phyloP scores from a whole-genome alignment of 2,329 filamentous ascomycete genomes.

The Arthroderma uncinatum region DNA sequence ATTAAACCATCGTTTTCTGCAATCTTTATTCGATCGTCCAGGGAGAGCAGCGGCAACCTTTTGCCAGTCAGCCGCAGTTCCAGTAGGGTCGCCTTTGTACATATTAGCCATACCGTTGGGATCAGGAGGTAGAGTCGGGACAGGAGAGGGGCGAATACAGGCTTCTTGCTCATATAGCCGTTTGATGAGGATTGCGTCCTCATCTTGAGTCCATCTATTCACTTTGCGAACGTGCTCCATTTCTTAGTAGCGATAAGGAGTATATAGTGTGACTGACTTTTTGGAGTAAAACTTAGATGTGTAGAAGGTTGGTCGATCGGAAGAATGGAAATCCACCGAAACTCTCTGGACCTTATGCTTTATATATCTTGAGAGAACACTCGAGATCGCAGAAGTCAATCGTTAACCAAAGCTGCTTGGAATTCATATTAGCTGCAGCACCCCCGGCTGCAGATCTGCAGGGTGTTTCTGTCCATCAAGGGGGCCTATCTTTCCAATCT shows the following conservation, averaged over 20 bases:
- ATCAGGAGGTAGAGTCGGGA: background rate
- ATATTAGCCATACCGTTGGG: background rate
- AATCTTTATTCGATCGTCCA: constrained; percentile 6
- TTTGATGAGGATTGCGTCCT: constrained; percentile 4
- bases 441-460: constrained; percentile 1
- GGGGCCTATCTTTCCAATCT: background rate
- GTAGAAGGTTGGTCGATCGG: constrained; percentile 6
- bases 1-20: constrained; percentile 6
- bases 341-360: constrained; percentile 2
- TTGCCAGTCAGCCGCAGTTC: background rate
- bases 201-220: constrained; percentile 6
- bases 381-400: background rate
- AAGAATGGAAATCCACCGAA: constrained; percentile 3
- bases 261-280: background rate
- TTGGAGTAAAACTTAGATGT: background rate
- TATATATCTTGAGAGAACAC: background rate
- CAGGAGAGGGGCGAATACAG: background rate
- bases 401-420: background rate
- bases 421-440: background rate
- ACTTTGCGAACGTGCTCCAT: constrained; percentile 1
- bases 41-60: background rate
- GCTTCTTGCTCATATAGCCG: background rate
- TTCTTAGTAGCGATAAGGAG: background rate
- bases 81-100: background rate
- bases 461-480: background rate